Base-by-base conservation (phyloP, 805 yeast species). In the Zygosaccharomyces pseudorouxii region DNA sequence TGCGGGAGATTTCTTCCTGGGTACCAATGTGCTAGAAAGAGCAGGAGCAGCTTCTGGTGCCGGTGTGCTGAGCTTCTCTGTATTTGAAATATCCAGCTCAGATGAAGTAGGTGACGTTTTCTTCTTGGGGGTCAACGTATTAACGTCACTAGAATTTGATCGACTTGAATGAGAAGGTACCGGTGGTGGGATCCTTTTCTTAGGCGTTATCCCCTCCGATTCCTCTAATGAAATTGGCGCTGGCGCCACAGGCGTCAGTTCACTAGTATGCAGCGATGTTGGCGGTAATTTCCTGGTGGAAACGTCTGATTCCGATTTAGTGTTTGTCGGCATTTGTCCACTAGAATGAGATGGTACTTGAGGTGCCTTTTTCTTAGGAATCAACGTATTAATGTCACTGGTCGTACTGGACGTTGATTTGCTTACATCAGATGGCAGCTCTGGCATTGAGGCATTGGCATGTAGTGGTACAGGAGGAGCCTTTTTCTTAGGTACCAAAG, bases 161-260 rank as follows among this genome's bases (percentile, higher is more conserved):
- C 8, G 23, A 12, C 18, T 11, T 16, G 36, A 9, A 19, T 29
- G 37, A 7, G 37, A 16, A 33, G 19, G 20, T 14, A 33, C 37
- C 11, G 37, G 37, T 7, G 37, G 37, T 14, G 37, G 37, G 5
- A 33, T 14, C 20, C 37, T 33, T 33, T 33, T 33, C 12, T 38
- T 25, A 5, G 41, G 27, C 11, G n/a, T 20, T 20, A 20, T 10
- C n/a, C 5, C 28, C 25, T 22, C 41, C 5, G 41, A 38, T n/a
- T 12, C 41, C 6, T 22, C 27, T 9, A 22, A 25, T 7, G 41
- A n/a, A 16, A 44, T 43, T 4, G 57, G 51, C 4, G 55, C 51
- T 11, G 52, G 51, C 8, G 66, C 60, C 20, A 55, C 47, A 3
- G 55, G 52, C 7, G 55, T 42, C 3, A 55, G 19, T 33, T 16